Evolutionary conservation across 2,329 filamentous ascomycete genomes (phyloP), one percentile per base, ranked within the genome.

Genomic region (Emergomyces orientalis): DNA sequence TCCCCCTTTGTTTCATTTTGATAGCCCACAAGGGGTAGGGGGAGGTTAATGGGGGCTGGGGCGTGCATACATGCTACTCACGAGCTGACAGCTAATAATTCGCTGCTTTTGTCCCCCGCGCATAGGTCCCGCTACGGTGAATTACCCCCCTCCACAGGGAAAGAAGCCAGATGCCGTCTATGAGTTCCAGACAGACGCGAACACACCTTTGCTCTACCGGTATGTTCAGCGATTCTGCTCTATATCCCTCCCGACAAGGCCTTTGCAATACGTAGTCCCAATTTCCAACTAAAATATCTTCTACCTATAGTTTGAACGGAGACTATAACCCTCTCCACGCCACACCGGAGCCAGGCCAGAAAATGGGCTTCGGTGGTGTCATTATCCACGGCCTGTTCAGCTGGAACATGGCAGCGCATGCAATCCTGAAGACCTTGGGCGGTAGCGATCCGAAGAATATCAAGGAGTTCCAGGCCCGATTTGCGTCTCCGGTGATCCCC

Each of bases 291-390:
- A 41, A 27, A 41, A 8, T 39, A 13, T 41, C n/a, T 25, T 56
- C n/a, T 14, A 22, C 32, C 13, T 71, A 72, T 66, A 84, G 90
- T 66, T 83, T 96, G 59, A 96, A 96, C 70, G 91, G 91, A 67
- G 92, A 96, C 79, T 96, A 96, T 78, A 96, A 96, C 79, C 92
- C 91, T 34, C 86, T 96, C 43, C 91, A 96, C 74, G 91, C 90
- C 7, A 89, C 89, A 22, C 91, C 91, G 14, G 89, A 91, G 77
- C 90, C 91, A 0, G 91, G 91, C 65, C 78, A 84, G 76, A 88
- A 91, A 78, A 96, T 96, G 90, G 91, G 92, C 64, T 96, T 96
- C 69, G 90, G 90, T 34, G 91, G 91, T 41, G 81, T 86, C 69
- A 96, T 96, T 75, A 89, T 96, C 74, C 91, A 96, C 77, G 92